Percentiles rank a stretch among this genome's conserved stretches.
Evolutionary conservation across 768 basidiomycete species (phyloP).

Genomic region (Rhizopogon salebrosus): DNA sequence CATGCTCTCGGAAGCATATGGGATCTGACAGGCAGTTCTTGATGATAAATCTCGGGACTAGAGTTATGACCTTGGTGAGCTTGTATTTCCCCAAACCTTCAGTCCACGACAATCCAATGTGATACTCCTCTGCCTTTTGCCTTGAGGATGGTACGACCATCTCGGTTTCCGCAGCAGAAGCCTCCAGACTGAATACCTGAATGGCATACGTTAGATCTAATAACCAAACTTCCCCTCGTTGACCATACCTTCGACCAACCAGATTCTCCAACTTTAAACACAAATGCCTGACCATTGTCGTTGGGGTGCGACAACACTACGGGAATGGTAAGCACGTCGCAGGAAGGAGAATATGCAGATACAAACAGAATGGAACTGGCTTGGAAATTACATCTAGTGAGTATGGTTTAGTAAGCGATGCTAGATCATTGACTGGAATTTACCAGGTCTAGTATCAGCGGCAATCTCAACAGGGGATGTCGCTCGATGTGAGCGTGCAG

Average conservation of each 20-base stretch:
- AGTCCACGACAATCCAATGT: constrained; percentile 85
- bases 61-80: constrained; percentile 86
- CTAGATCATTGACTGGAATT: constrained; percentile 7
- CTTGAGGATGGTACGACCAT: constrained; percentile 62
- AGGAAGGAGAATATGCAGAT: constrained; percentile 1
- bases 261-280: constrained; percentile 77
- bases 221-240: background rate
- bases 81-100: constrained; percentile 98
- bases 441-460: constrained; percentile 70
- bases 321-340: background rate
- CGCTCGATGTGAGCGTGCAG: constrained; percentile 54
- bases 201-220: constrained; percentile 5
- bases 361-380: constrained; percentile 79
- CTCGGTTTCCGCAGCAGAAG: constrained; percentile 85
- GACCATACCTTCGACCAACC: constrained; percentile 78
- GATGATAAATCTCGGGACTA: constrained; percentile 87
- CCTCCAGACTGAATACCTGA: constrained; percentile 84
- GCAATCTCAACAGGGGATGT: constrained; percentile 73
- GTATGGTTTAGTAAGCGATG: constrained; percentile 4
- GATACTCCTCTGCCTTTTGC: constrained; percentile 62
- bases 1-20: constrained; percentile 83
- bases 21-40: constrained; percentile 70
- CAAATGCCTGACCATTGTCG: constrained; percentile 77
- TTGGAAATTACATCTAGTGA: constrained; percentile 40
- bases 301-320: constrained; percentile 83